A percentile compares a stretch with the other conserved stretches of the same genome.
These are phyloP conservation scores for Auxenochlorella pyrenoidosa DNA, from an alignment of 139 green algal species.

Conservation along the genomic window DNA sequence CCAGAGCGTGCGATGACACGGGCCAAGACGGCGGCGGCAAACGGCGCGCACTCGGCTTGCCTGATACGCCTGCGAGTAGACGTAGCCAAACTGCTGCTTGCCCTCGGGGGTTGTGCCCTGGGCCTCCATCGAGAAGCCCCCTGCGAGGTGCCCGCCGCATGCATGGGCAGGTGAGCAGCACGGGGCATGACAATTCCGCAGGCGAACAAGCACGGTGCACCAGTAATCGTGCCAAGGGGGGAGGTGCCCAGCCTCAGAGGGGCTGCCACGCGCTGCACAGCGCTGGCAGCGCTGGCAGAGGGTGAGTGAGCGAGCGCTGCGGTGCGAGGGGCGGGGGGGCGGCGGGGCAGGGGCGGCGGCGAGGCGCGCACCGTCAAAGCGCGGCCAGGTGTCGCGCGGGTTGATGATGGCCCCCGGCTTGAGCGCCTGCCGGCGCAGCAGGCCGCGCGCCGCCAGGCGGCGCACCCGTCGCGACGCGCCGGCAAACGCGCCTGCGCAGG, in stretches of 20 bases:
- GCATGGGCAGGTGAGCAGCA: no score
- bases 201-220: no score
- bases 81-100: slow-evolving; percentile 66
- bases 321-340: no score
- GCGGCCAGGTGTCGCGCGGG: slow-evolving; percentile 76
- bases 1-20: neutral
- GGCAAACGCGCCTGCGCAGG: slow-evolving; percentile 1
- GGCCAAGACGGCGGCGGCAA: neutral
- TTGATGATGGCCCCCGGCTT: slow-evolving; percentile 66
- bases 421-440: slow-evolving; percentile 51
- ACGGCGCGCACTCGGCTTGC: neutral
- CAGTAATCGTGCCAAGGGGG: no score
- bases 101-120: slow-evolving; percentile 38
- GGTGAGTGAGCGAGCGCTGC: no score
- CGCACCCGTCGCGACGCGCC: slow-evolving; percentile 32
- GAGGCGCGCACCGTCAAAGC: slow-evolving; percentile 33
- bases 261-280: no score
- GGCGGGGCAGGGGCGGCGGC: no score
- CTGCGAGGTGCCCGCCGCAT: neutral
- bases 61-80: slow-evolving; percentile 68
- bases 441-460: slow-evolving; percentile 47
- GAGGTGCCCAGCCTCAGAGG: no score
- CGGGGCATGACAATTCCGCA: no score
- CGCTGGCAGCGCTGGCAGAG: no score
- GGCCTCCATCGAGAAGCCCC: slow-evolving; percentile 55